These are phyloP conservation scores for Salix purpurea DNA, from an alignment of 345 rosid genomes.

Conservation along the genomic window DNA sequence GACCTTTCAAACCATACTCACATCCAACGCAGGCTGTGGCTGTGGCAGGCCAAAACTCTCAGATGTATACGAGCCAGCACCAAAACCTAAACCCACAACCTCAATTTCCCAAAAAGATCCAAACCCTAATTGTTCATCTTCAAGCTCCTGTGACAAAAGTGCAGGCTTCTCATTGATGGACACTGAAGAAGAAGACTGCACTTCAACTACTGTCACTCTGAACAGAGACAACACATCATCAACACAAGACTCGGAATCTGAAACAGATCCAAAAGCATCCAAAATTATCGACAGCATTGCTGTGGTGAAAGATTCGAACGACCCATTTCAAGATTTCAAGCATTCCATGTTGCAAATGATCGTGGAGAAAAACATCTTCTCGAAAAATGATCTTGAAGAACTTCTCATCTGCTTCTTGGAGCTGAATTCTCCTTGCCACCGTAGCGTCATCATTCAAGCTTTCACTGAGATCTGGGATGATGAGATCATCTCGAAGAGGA, in stretches of 20 bases:
- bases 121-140: not conserved
- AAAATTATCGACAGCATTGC: slow-evolving; percentile 39
- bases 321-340: slow-evolving; percentile 49
- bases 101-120: not conserved
- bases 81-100: slow-evolving; percentile 16
- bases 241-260: slow-evolving; percentile 17
- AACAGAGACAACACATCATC: slow-evolving; percentile 8
- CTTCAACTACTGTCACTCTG: slow-evolving; percentile 25
- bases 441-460: slow-evolving; percentile 36
- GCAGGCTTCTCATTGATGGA: not conserved
- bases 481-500: slow-evolving; percentile 3
- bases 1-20: not conserved
- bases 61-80: slow-evolving; percentile 35
- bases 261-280: slow-evolving; percentile 9
- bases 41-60: slow-evolving; percentile 32
- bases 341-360: slow-evolving; percentile 58
- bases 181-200: slow-evolving; percentile 5
- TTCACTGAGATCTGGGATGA: slow-evolving; percentile 48
- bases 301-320: slow-evolving; percentile 44
- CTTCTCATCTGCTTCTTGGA: slow-evolving; percentile 52
- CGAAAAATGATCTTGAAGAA: slow-evolving; percentile 38
- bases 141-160: not conserved
- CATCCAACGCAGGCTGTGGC: slow-evolving; percentile 11
- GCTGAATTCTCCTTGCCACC: slow-evolving; percentile 45
- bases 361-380: slow-evolving; percentile 41